phyloP scores from a whole-genome alignment of 2,329 filamentous ascomycete genomes.

The Septoria linicola region DNA sequence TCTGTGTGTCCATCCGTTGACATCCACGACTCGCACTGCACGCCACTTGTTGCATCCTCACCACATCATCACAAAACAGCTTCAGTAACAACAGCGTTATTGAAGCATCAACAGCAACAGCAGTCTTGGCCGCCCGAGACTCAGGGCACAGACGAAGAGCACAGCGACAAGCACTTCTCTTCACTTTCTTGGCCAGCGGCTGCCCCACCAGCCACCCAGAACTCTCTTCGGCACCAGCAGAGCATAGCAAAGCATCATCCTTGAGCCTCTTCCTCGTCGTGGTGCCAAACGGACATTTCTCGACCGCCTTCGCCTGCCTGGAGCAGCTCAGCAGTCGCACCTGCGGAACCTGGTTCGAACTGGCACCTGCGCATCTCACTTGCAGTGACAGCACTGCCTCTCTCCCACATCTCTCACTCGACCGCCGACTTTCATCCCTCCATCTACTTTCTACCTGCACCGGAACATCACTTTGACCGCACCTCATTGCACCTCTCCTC shows the following conservation, averaged over 20 bases:
- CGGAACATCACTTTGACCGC: constrained; percentile 11
- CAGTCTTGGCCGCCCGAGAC: neutral
- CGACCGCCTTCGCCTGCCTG: neutral
- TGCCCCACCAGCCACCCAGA: constrained; percentile 1
- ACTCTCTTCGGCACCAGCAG: neutral
- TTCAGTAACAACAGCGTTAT: neutral
- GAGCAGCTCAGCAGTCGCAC: constrained; percentile 2
- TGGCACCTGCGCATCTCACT: constrained; percentile 3
- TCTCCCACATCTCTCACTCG: neutral
- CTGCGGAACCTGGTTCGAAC: constrained; percentile 1
- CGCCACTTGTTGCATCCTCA: too few relatives aligned
- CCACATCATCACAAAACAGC: too few relatives aligned
- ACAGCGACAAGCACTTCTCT: too few relatives aligned
- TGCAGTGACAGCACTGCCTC: neutral
- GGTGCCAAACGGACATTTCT: neutral
- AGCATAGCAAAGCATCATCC: neutral
- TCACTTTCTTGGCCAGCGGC: neutral
- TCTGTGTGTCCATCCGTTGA: neutral
- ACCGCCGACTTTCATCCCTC: neutral
- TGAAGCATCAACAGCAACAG: neutral
- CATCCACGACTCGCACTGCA: too few relatives aligned
- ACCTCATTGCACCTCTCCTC: constrained; percentile 1
- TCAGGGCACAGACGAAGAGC: too few relatives aligned
- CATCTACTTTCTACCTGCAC: neutral
- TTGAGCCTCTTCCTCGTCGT: neutral